These are phyloP conservation scores for Pichia sp. DNA, from an alignment of 1,139 yeast species.

Conservation along the genomic window DNA sequence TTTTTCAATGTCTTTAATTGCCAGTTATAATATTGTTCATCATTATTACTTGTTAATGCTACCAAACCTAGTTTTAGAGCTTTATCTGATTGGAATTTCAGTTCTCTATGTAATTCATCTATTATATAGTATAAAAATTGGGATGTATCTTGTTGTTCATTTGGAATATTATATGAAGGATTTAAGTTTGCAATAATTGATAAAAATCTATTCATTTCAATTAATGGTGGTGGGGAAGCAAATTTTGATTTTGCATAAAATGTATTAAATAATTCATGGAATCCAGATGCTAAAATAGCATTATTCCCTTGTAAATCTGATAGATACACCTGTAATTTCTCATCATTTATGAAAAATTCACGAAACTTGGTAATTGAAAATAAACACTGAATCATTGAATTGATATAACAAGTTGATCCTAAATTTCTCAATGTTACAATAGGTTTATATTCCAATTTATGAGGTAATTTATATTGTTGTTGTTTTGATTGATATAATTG, in stretches of 20 bases:
- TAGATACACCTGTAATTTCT: conserved; percentile 12
- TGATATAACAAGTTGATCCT: conserved; percentile 94
- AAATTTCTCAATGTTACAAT: conserved; percentile 61
- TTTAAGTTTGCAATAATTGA: conserved; percentile 47
- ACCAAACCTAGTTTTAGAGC: conserved; percentile 2
- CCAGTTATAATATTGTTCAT: conserved; percentile 55
- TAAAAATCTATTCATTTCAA: conserved; percentile 60
- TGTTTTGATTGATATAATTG: background rate
- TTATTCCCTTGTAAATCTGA: conserved; percentile 20
- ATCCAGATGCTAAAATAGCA: conserved; percentile 23
- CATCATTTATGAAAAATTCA: conserved; percentile 32
- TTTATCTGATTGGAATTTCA: conserved; percentile 35
- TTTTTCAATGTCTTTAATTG: conserved; percentile 42
- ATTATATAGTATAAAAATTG: conserved; percentile 80
- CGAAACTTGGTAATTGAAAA: conserved; percentile 40
- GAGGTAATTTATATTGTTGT: background rate
- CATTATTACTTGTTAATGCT: background rate
- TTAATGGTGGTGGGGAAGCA: conserved; percentile 50
- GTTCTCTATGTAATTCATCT: conserved; percentile 85
- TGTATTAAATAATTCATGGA: conserved; percentile 26
- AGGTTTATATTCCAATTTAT: conserved; percentile 17
- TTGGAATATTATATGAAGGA: conserved; percentile 62
- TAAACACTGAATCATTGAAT: conserved; percentile 83
- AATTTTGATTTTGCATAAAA: conserved; percentile 18
- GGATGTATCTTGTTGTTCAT: conserved; percentile 89